Evolutionary conservation across 768 basidiomycete genomes (phyloP).

Genomic region (Leccinum variicolor): DNA sequence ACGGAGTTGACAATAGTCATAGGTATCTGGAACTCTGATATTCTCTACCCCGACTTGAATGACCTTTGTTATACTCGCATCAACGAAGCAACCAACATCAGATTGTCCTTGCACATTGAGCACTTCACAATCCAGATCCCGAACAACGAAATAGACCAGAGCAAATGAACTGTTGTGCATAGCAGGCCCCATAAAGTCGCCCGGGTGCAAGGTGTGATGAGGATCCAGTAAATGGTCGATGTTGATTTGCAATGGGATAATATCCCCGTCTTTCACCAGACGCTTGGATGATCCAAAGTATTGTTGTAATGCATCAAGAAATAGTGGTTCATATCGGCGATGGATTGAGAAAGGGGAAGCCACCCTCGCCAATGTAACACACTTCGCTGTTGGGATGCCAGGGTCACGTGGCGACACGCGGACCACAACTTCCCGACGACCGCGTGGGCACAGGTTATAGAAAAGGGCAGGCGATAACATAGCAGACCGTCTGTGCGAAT

Average conservation of each 20-base stretch:
- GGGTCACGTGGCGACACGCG: conserved; percentile 54
- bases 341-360: conserved; percentile 70
- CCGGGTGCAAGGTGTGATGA: background rate
- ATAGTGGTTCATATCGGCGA: conserved; percentile 58
- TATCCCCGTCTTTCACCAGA: conserved; percentile 70
- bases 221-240: conserved; percentile 39
- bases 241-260: conserved; percentile 64
- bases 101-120: conserved; percentile 46
- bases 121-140: conserved; percentile 67
- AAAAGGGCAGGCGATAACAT: conserved; percentile 47
- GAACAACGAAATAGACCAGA: conserved; percentile 74
- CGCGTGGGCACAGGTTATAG: conserved; percentile 44
- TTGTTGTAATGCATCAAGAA: conserved; percentile 56
- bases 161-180: conserved; percentile 31
- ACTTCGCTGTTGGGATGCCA: conserved; percentile 61
- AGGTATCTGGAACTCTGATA: conserved; percentile 51
- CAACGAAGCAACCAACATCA: conserved; percentile 84
- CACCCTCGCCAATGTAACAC: conserved; percentile 76
- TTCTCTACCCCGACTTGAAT: conserved; percentile 78
- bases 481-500: conserved; percentile 35
- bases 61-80: conserved; percentile 68
- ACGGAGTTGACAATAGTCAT: conserved; percentile 52
- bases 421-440: conserved; percentile 33
- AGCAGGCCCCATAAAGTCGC: conserved; percentile 1
- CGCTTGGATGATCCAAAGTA: conserved; percentile 56